These are phyloP conservation scores for Ophiostoma sp. DNA, from an alignment of 2,329 filamentous ascomycete species.

Conservation along the genomic window DNA sequence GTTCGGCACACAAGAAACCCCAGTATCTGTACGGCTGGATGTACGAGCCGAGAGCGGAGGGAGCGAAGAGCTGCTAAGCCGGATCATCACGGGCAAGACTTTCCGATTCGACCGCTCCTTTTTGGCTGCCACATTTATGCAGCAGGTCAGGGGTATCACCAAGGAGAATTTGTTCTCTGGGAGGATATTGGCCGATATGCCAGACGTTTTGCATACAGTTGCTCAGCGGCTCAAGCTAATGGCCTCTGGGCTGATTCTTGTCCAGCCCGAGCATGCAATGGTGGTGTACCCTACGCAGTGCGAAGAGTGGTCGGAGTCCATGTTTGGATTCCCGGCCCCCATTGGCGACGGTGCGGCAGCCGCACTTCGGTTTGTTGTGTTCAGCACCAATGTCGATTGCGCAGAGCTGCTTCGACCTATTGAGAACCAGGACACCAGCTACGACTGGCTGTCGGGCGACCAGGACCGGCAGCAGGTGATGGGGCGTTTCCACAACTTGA, in stretches of 20 bases:
- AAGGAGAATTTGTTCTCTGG: constrained; percentile 30
- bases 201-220: neutral
- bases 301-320: constrained; percentile 34
- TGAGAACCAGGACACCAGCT: neutral
- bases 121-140: constrained; percentile 30
- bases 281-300: constrained; percentile 39
- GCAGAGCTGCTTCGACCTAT: constrained; percentile 24
- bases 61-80: neutral
- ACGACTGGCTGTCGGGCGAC: neutral
- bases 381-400: constrained; percentile 32
- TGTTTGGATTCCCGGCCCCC: constrained; percentile 23
- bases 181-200: neutral
- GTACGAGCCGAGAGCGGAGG: constrained; percentile 26
- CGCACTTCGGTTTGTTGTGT: constrained; percentile 38
- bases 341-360: constrained; percentile 10
- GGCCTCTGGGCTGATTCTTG: constrained; percentile 36
- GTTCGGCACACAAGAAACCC: constrained; percentile 11
- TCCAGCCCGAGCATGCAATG: constrained; percentile 35
- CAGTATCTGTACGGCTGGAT: constrained; percentile 30
- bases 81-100: constrained; percentile 29
- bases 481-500: constrained; percentile 30
- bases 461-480: constrained; percentile 28
- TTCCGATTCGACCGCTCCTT: constrained; percentile 33
- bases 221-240: neutral
- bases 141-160: constrained; percentile 24